A percentile compares a stretch with the other conserved stretches of the same genome.
Evolutionary conservation across 177 flowering plant genomes (phyloP).

Genomic region (Vitis hybrid): DNA sequence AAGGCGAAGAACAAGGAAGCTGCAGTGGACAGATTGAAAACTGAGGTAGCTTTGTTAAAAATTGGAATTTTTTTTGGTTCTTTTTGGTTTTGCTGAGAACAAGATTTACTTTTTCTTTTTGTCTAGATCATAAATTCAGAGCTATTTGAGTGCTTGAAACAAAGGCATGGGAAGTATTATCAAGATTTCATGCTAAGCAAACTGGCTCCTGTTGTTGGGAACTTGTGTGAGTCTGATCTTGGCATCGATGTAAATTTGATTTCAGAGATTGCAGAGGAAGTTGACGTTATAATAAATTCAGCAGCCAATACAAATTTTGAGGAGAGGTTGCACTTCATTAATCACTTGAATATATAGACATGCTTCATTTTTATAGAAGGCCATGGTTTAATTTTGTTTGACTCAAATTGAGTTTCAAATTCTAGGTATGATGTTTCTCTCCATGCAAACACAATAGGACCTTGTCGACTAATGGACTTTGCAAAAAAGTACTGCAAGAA

Average conservation of each 20-base stretch:
- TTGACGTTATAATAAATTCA: constrained; percentile 9
- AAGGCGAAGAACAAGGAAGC: constrained; percentile 9
- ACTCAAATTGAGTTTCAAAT: too few relatives aligned
- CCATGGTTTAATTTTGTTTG: background rate
- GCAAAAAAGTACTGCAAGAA: constrained; percentile 4
- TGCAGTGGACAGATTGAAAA: constrained; percentile 11
- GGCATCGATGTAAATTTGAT: background rate
- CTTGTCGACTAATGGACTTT: background rate
- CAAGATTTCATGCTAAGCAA: constrained; percentile 8
- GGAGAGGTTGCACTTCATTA: constrained; percentile 6
- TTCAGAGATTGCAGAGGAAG: constrained; percentile 1
- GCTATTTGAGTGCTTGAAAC: constrained; percentile 2
- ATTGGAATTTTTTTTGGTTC: background rate
- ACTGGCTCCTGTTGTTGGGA: constrained; percentile 10
- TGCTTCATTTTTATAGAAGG: too few relatives aligned
- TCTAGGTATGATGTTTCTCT: constrained; percentile 13
- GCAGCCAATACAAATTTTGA: constrained; percentile 10
- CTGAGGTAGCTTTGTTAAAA: constrained; percentile 1
- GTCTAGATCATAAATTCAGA: constrained; percentile 8
- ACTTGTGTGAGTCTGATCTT: background rate
- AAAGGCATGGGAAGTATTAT: constrained; percentile 4
- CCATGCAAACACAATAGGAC: constrained; percentile 2
- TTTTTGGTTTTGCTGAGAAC: too few relatives aligned
- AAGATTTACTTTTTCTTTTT: background rate
- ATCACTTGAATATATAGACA: too few relatives aligned